phyloP scores from a whole-genome alignment of 1,139 yeast genomes.

The Debaryomyces nepalensis region DNA sequence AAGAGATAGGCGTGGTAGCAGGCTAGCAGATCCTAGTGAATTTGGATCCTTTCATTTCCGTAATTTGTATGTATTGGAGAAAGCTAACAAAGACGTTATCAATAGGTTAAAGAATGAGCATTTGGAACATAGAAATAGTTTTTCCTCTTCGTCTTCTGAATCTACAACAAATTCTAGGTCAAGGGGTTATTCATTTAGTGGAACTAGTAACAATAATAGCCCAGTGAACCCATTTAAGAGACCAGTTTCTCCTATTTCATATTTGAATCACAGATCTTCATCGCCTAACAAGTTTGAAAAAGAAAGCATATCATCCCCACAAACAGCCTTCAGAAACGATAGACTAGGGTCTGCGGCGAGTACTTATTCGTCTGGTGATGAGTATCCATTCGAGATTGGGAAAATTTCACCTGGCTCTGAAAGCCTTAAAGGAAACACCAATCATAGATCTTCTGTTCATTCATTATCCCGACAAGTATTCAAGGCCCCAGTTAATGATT shows the following conservation, averaged over 20 bases:
- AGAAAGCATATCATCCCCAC: conserved; percentile 24
- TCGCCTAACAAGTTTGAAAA: conserved; percentile 28
- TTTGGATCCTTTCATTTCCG: conserved; percentile 94
- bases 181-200: conserved; percentile 44
- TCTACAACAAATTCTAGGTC: conserved; percentile 42
- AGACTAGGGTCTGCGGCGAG: conserved; percentile 41
- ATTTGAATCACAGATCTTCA: conserved; percentile 28
- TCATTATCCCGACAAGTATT: conserved; percentile 34
- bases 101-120: conserved; percentile 86
- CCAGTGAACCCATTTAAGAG: conserved; percentile 42
- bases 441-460: conserved; percentile 34
- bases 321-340: conserved; percentile 35
- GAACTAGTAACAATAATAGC: conserved; percentile 20
- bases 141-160: conserved; percentile 50
- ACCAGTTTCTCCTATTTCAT: conserved; percentile 40
- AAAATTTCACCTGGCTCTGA: conserved; percentile 22
- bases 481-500: conserved; percentile 38
- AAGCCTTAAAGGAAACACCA: conserved; percentile 1
- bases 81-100: conserved; percentile 92
- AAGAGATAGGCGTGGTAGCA: conserved; percentile 67
- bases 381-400: conserved; percentile 30
- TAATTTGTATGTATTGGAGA: conserved; percentile 86
- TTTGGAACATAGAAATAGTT: conserved; percentile 55
- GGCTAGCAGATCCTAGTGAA: conserved; percentile 75
- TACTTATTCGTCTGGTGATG: conserved; percentile 45